phyloP scores from a whole-genome alignment of 208 protist genomes.

The Trichomonas vaginalis region DNA sequence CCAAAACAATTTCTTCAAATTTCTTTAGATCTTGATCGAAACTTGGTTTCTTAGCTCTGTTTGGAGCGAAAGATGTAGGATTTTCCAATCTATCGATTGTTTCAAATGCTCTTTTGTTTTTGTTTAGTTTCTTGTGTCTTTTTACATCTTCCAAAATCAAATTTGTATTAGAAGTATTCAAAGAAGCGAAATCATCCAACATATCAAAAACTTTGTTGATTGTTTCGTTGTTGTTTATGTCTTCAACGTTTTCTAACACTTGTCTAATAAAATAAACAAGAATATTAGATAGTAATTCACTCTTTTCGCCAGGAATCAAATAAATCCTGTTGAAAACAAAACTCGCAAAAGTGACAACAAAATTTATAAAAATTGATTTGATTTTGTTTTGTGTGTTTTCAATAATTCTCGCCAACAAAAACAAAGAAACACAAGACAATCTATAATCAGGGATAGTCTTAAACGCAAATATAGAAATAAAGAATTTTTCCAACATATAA shows the following conservation, averaged over 20 bases:
- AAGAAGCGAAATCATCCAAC: not conserved
- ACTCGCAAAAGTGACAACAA: not conserved
- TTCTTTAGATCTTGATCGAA: not conserved
- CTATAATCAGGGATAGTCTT: not conserved
- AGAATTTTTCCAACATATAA: not conserved
- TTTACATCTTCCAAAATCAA: not conserved
- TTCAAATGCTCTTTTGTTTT: not conserved
- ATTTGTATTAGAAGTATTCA: not conserved
- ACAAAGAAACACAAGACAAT: not conserved
- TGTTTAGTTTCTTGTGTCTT: not conserved
- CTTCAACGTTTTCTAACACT: not conserved
- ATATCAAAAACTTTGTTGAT: not conserved
- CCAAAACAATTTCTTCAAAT: not conserved
- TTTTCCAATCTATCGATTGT: not conserved
- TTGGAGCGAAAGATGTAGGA: not conserved
- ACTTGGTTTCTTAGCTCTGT: not conserved
- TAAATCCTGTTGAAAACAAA: not conserved
- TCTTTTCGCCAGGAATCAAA: not conserved
- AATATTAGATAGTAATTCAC: not conserved
- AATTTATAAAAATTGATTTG: not conserved
- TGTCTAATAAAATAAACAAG: not conserved
- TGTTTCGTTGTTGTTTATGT: not conserved
- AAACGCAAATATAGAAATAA: not conserved
- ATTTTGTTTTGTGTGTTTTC: not conserved
- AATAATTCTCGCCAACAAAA: not conserved